Evolutionary conservation across 2,329 filamentous ascomycete genomes (phyloP).

Genomic region (Alternaria sp.): DNA sequence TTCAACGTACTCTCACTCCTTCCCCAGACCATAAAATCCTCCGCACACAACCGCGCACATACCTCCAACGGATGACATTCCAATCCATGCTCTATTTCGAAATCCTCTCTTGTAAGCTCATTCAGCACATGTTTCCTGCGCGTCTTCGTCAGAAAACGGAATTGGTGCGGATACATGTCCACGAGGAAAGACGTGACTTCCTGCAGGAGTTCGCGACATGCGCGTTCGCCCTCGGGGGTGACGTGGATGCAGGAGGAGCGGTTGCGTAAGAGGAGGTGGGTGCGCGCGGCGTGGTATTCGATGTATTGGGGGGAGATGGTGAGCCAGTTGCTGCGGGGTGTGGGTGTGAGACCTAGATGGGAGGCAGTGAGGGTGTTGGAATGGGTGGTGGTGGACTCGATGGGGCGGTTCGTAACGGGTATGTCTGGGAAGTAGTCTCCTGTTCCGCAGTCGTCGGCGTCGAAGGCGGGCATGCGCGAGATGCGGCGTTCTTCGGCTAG

Average conservation of each 20-base stretch:
- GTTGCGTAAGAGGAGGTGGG: slow-evolving; percentile 49
- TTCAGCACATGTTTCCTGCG: slow-evolving; percentile 45
- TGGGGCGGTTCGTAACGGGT: slow-evolving; percentile 16
- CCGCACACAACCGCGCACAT: slow-evolving; percentile 58
- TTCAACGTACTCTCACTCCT: slow-evolving; percentile 53
- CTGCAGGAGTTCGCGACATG: slow-evolving; percentile 57
- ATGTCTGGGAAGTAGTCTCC: slow-evolving; percentile 35
- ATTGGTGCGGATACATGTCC: slow-evolving; percentile 53
- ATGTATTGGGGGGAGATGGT: slow-evolving; percentile 56
- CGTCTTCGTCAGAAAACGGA: slow-evolving; percentile 34
- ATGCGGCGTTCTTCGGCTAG: slow-evolving; percentile 34
- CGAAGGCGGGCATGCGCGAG: slow-evolving; percentile 31
- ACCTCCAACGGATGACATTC: slow-evolving; percentile 56
- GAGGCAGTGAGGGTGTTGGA: not conserved
- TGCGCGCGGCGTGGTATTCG: slow-evolving; percentile 52
- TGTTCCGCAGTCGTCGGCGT: slow-evolving; percentile 42
- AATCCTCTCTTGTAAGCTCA: slow-evolving; percentile 54
- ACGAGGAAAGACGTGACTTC: slow-evolving; percentile 56
- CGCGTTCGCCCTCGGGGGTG: slow-evolving; percentile 52
- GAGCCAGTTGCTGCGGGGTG: slow-evolving; percentile 58
- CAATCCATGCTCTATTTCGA: slow-evolving; percentile 46
- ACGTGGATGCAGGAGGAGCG: slow-evolving; percentile 54
- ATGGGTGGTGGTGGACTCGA: not conserved
- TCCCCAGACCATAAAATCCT: slow-evolving; percentile 60
- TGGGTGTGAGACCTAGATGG: slow-evolving; percentile 53